These are phyloP conservation scores for Cutaneotrichosporon cavernicola DNA, from an alignment of 1,284 basidiomycete species.

Conservation along the genomic window DNA sequence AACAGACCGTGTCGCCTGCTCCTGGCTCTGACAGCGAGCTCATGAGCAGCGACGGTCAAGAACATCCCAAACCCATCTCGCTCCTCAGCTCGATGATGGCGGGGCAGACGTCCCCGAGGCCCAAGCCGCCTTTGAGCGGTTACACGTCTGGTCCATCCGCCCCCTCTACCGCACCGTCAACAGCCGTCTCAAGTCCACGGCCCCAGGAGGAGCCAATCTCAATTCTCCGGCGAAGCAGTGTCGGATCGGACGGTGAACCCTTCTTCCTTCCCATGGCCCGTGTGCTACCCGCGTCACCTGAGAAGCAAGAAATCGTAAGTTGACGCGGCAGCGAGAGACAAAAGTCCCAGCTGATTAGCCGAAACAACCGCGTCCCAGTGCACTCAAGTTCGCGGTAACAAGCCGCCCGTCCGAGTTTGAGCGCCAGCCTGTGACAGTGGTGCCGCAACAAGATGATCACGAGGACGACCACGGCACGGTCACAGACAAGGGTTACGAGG, in stretches of 20 bases:
- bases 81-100: slow-evolving; percentile 37
- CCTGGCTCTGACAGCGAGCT: slow-evolving; percentile 20
- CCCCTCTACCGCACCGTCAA: slow-evolving; percentile 34
- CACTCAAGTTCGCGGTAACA: slow-evolving; percentile 39
- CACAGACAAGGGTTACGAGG: slow-evolving; percentile 37
- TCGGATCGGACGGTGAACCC: slow-evolving; percentile 29
- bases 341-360: neutral
- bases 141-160: slow-evolving; percentile 23
- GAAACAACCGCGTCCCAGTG: slow-evolving; percentile 6
- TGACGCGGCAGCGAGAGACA: neutral
- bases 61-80: slow-evolving; percentile 27
- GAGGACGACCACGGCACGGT: slow-evolving; percentile 4
- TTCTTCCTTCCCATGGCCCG: slow-evolving; percentile 21
- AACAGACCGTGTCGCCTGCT: slow-evolving; percentile 21
- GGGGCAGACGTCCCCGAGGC: slow-evolving; percentile 22
- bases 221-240: slow-evolving; percentile 36
- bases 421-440: neutral
- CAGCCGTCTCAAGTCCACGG: slow-evolving; percentile 35
- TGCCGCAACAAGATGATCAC: neutral
- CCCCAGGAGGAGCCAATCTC: slow-evolving; percentile 26
- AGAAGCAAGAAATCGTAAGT: slow-evolving; percentile 9
- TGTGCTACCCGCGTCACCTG: slow-evolving; percentile 5
- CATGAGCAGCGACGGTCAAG: slow-evolving; percentile 15
- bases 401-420: slow-evolving; percentile 10
- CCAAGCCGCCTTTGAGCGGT: neutral